Evolutionary conservation across 495 filamentous ascomycete genomes (phyloP), one percentile per base, ranked within the genome.

Genomic region (Daldinia loculata): DNA sequence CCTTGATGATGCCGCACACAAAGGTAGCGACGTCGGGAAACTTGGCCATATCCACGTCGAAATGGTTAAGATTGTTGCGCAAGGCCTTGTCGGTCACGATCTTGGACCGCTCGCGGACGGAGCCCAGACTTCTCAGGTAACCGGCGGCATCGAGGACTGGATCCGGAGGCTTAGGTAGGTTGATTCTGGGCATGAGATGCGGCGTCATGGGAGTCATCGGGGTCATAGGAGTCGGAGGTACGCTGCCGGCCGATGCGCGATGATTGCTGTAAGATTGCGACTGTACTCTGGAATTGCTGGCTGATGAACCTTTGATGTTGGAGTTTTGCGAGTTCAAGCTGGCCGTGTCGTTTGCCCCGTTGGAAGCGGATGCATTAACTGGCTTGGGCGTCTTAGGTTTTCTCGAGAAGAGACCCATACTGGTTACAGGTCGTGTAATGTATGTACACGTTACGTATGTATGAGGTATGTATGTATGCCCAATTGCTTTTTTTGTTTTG

Each of bases 1-100:
- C 95, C 92, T 98, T 98, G 83, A 99, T 98, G 64, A 99, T 97
- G 17, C 93, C 92, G 29, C 96, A 91, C 8, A 99, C 91, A 77
- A 97, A 99, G n/a, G 86, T 88, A 3, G 93, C 94, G 1, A 95
- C 95, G 63, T 94, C 93, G 34, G 85, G 78, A 75, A 98, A 97
- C 78, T 96, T 97, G 80, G 79, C 79, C 86, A 94, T 88, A 75
- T 99, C 94, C 11, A 98, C 95, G 62, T 91, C 90, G 77, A 99
- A 99, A 80, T 98, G 95, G 65, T 86, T 87, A 61, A 99, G 85
- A 65, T 91, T 82, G 69, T 98, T 93, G 58, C 81, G 82, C 78
- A 91, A 87, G 3, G 95, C 95, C 79, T 91, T 93, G 62, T 90
- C 84, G 57, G 91, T 84, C 38, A 98, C 85, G 61, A 94, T 77